These are phyloP conservation scores for Hanseniaspora valbyensis DNA, from an alignment of 805 yeast genomes.

Conservation along the genomic window DNA sequence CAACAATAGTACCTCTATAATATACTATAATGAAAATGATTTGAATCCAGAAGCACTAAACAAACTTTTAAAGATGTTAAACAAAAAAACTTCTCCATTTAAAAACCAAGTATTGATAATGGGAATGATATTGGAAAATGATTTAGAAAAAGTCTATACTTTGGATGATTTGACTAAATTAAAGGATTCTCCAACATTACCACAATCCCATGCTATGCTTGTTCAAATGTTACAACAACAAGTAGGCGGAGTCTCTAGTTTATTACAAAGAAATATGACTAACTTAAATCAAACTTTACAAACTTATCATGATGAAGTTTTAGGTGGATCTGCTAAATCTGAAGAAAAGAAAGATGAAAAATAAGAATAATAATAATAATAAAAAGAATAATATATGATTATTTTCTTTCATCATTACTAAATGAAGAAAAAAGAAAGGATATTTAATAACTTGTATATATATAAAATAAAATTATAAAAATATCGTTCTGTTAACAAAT, in stretches of 20 bases:
- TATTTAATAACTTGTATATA: too few species aligned
- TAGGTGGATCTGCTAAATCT: neutral
- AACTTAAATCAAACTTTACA: slow-evolving; percentile 3
- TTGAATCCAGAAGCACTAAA: slow-evolving; percentile 62
- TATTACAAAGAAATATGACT: slow-evolving; percentile 8
- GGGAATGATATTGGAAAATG: slow-evolving; percentile 72
- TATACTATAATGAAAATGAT: slow-evolving; percentile 37
- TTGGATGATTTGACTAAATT: slow-evolving; percentile 45
- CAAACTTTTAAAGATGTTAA: slow-evolving; percentile 49
- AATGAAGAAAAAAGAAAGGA: too few species aligned
- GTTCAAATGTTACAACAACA: slow-evolving; percentile 47
- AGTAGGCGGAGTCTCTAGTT: slow-evolving; percentile 29
- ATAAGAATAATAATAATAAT: too few species aligned
- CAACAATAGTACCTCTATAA: slow-evolving; percentile 80
- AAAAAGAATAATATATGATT: too few species aligned
- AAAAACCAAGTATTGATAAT: slow-evolving; percentile 61
- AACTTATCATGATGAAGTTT: slow-evolving; percentile 10
- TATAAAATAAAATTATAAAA: too few species aligned
- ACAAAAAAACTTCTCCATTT: slow-evolving; percentile 35
- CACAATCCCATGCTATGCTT: slow-evolving; percentile 9
- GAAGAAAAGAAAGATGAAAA: neutral
- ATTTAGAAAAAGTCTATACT: slow-evolving; percentile 31
- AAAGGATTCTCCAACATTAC: slow-evolving; percentile 54
- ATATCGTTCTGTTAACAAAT: too few species aligned
- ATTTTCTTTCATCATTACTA: too few species aligned